These are phyloP conservation scores for Sporisorium scitamineum DNA, from an alignment of 1,284 basidiomycete species.

Conservation along the genomic window DNA sequence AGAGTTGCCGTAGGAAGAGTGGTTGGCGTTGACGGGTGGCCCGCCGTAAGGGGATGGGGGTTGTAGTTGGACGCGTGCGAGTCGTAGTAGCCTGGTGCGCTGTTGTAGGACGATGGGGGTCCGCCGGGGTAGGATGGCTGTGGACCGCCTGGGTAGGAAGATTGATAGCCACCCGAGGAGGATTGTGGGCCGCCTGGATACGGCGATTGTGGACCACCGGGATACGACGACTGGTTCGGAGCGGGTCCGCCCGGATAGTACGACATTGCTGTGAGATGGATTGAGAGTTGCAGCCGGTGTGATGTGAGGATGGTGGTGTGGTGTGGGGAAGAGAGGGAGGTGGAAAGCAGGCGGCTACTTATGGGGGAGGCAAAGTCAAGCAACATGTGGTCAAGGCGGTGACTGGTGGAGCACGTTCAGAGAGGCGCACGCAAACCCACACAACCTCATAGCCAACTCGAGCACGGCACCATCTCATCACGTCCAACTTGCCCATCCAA, in stretches of 20 bases:
- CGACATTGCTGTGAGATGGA: constrained; percentile 16
- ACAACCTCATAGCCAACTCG: neutral
- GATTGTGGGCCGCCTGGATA: constrained; percentile 39
- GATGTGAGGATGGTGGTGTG: constrained; percentile 1
- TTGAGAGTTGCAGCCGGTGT: neutral
- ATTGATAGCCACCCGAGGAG: constrained; percentile 33
- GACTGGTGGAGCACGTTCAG: neutral
- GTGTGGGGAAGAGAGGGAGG: neutral
- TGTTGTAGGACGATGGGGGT: constrained; percentile 18
- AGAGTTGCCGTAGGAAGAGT: constrained; percentile 17
- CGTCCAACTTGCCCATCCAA: too few relatives aligned
- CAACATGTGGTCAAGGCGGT: too few relatives aligned
- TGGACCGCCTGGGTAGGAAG: constrained; percentile 37
- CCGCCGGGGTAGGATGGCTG: constrained; percentile 26
- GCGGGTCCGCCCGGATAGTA: constrained; percentile 25
- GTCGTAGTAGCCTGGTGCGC: constrained; percentile 23
- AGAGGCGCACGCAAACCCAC: neutral
- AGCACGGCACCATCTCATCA: neutral
- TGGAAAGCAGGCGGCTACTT: constrained; percentile 7
- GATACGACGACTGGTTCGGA: constrained; percentile 22
- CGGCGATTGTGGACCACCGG: constrained; percentile 21
- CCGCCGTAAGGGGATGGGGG: constrained; percentile 10
- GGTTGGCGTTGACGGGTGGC: constrained; percentile 8
- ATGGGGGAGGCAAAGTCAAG: neutral
- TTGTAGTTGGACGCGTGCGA: constrained; percentile 17